Evolutionary conservation across 192 early-diverging fungal species (phyloP).

Genomic region (Cetraspora pellucida): DNA sequence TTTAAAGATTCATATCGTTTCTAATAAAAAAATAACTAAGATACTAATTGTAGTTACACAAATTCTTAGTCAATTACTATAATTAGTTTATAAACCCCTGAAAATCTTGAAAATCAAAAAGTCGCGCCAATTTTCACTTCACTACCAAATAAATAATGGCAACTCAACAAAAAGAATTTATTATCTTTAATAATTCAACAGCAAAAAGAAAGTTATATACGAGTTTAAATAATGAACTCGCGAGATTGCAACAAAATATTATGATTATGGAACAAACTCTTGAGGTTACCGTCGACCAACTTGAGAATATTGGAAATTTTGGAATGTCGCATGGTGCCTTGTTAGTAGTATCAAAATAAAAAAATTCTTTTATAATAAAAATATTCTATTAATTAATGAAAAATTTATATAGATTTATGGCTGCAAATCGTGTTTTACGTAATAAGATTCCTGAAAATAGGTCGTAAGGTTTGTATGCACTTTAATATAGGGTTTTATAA

Average conservation of each 20-base stretch:
- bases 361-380: not conserved
- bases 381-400: not conserved
- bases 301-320: not conserved
- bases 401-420: not conserved
- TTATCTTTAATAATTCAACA: not conserved
- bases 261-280: not conserved
- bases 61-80: no score
- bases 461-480: no score
- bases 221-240: not conserved
- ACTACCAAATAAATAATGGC: no score
- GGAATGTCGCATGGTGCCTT: not conserved
- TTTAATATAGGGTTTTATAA: no score
- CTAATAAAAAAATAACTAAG: no score
- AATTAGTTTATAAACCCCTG: no score
- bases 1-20: no score
- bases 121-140: no score
- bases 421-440: not conserved
- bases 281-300: not conserved
- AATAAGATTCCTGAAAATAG: conserved; percentile 10
- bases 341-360: not conserved
- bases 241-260: not conserved
- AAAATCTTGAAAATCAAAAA: no score
- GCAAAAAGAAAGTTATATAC: not conserved
- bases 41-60: no score
- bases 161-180: not conserved